Percentiles rank a stretch among this genome's conserved stretches.
Conservation (phyloP, 257 asterid genomes). For the Nicotiana paniculata region DNA sequence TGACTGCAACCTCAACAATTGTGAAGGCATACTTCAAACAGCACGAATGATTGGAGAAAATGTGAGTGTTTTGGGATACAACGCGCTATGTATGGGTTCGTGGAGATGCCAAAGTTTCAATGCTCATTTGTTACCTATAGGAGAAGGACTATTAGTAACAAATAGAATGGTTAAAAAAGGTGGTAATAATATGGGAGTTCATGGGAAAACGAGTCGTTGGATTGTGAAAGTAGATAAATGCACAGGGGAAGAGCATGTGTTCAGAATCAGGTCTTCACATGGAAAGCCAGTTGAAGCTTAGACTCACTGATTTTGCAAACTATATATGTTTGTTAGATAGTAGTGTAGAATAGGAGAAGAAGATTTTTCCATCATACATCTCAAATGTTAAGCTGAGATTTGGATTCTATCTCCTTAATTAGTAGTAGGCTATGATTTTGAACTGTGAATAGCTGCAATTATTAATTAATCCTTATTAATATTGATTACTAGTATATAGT, state of each 20-base stretch:
- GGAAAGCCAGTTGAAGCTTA: constrained; percentile 2
- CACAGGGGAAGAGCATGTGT: constrained; percentile 65
- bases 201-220: neutral
- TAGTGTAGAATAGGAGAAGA: neutral
- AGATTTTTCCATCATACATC: neutral
- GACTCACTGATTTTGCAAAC: neutral
- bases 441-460: constrained; percentile 1
- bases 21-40: constrained; percentile 28
- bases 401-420: neutral
- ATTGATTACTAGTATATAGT: neutral
- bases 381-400: neutral
- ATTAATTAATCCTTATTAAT: neutral
- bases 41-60: neutral
- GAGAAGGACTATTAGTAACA: constrained; percentile 50
- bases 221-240: constrained; percentile 37
- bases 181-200: neutral
- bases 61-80: constrained; percentile 46
- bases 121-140: constrained; percentile 55
- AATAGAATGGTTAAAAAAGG: constrained; percentile 5
- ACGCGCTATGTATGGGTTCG: constrained; percentile 48
- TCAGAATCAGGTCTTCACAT: constrained; percentile 36
- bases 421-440: neutral
- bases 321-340: neutral
- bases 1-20: constrained; percentile 50
- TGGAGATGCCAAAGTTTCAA: constrained; percentile 20